Evolutionary conservation across 305 asterid genomes (phyloP).

Genomic region (Fraxinus ornus): DNA sequence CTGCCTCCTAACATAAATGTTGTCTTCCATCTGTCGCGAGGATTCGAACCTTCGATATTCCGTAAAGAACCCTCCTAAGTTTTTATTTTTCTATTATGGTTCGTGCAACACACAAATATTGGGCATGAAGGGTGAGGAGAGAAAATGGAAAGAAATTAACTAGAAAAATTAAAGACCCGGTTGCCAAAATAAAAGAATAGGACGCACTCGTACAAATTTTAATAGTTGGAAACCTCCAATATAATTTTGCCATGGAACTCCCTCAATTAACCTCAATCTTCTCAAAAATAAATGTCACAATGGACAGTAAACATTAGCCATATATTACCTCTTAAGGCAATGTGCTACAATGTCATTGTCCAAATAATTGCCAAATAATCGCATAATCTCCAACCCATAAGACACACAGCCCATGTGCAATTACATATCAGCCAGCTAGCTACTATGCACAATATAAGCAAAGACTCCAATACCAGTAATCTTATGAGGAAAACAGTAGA

Average conservation of each 20-base stretch:
- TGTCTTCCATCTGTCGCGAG: too few species aligned
- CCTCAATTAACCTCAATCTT: background rate
- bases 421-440: slow-evolving; percentile 51
- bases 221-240: background rate
- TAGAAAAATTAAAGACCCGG: background rate
- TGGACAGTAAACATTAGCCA: background rate
- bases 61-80: too few species aligned
- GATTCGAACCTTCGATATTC: too few species aligned
- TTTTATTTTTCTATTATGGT: background rate
- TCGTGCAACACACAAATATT: background rate
- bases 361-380: slow-evolving; percentile 23
- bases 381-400: slow-evolving; percentile 26
- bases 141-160: background rate
- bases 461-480: background rate
- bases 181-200: background rate
- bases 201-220: background rate
- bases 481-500: background rate
- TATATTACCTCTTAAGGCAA: background rate
- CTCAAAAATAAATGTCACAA: background rate
- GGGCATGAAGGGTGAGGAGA: background rate
- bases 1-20: too few species aligned
- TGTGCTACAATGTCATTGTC: slow-evolving; percentile 20
- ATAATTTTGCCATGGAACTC: background rate
- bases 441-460: background rate
- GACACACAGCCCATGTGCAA: slow-evolving; percentile 45